phyloP scores from a whole-genome alignment of 2,329 filamentous ascomycete genomes.

The Metarhizium rileyi region DNA sequence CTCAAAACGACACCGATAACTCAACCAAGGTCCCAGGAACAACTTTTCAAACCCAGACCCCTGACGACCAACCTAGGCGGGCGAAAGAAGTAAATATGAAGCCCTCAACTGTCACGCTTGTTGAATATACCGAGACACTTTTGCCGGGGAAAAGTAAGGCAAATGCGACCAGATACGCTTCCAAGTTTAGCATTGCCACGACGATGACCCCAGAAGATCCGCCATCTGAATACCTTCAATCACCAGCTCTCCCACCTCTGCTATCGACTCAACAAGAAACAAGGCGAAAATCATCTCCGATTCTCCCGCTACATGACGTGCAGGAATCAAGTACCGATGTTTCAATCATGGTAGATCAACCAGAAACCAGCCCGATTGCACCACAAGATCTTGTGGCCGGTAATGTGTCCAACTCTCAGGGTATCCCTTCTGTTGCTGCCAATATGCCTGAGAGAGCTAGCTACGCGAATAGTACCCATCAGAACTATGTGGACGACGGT shows the following conservation, averaged over 20 bases:
- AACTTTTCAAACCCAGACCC: not conserved
- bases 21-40: not conserved
- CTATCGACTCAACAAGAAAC: conserved; percentile 16
- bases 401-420: not conserved
- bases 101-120: not conserved
- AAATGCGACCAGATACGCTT: conserved; percentile 12
- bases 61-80: not conserved
- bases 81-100: not conserved
- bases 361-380: not conserved
- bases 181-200: conserved; percentile 23
- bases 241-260: conserved; percentile 3
- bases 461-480: not conserved
- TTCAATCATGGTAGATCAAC: not conserved
- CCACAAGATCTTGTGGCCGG: not conserved
- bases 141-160: not conserved
- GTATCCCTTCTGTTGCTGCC: not conserved
- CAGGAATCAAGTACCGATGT: conserved; percentile 1
- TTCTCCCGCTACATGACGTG: conserved; percentile 28
- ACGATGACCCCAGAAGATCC: conserved; percentile 9
- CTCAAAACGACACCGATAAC: not conserved
- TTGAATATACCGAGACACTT: not conserved
- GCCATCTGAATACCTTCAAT: conserved; percentile 2
- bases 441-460: not conserved
- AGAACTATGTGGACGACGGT: conserved; percentile 16
- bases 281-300: conserved; percentile 40